Conservation (phyloP, 768 basidiomycete species). For the Leccinum longicurvipes region DNA sequence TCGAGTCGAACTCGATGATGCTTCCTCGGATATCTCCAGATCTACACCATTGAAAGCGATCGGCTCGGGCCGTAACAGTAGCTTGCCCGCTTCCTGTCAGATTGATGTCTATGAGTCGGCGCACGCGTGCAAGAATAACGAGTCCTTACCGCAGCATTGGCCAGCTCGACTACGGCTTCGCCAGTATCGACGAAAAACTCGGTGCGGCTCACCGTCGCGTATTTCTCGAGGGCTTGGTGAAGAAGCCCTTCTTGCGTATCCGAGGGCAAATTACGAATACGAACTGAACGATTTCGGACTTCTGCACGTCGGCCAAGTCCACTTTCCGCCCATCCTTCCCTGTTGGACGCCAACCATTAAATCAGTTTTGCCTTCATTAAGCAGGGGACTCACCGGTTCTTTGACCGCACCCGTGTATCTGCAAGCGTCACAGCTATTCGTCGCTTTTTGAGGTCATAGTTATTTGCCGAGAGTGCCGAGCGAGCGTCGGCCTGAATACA, state of each 20-base stretch:
- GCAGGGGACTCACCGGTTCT: slow-evolving; percentile 43
- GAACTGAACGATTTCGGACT: slow-evolving; percentile 65
- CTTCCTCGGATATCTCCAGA: slow-evolving; percentile 60
- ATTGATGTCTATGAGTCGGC: background rate
- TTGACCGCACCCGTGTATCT: slow-evolving; percentile 62
- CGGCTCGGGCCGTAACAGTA: slow-evolving; percentile 69
- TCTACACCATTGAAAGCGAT: slow-evolving; percentile 63
- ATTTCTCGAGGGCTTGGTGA: slow-evolving; percentile 85
- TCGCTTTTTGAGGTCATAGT: slow-evolving; percentile 85
- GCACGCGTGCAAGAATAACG: background rate
- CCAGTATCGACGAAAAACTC: slow-evolving; percentile 64
- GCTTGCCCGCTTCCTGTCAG: slow-evolving; percentile 74
- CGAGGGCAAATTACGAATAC: slow-evolving; percentile 69
- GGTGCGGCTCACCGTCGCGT: slow-evolving; percentile 64
- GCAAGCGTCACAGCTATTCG: slow-evolving; percentile 85
- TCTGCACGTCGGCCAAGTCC: slow-evolving; percentile 58
- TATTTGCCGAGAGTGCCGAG: slow-evolving; percentile 75
- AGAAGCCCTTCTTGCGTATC: slow-evolving; percentile 86
- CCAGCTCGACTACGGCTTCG: slow-evolving; percentile 65
- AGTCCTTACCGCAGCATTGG: slow-evolving; percentile 57
- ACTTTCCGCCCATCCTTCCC: slow-evolving; percentile 47
- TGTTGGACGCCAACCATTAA: slow-evolving; percentile 12
- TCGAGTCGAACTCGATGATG: slow-evolving; percentile 30
- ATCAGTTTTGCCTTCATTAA: background rate
- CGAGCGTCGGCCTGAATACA: slow-evolving; percentile 60